Base-by-base conservation (phyloP, 148 eudicot genomes). In the Amaranthus cruentus region DNA sequence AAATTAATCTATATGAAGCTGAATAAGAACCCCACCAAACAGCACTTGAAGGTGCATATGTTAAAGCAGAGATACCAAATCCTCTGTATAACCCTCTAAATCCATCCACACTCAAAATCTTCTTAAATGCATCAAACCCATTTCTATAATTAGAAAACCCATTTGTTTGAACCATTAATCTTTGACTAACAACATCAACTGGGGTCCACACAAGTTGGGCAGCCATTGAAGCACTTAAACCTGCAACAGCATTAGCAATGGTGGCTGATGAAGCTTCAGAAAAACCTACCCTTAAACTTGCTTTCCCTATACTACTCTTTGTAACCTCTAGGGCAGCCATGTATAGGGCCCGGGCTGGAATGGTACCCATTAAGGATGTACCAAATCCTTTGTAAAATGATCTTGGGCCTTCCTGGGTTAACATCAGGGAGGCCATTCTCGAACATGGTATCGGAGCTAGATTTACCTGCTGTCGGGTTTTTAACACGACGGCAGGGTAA, bases 201-300 rank as follows among this genome's bases (percentile, higher is more conserved):
- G 98, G 97, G 1, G 97, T 93, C 98, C 98, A 93, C n/a, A 93
- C 98, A 4, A 93, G 77, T 74, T 93, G 98, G 4, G 98, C 92
- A 0, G 92, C 97, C 84, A 91, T 80, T 0, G 98, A 87, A 21
- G 97, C 95, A 68, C 88, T 88, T 47, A 93, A 62, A 0, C 98
- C 97, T 3, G 88, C 97, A 3, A 81, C 88, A 48, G 88, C 97
- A 77, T 79, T 90, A 7, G 93, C 91, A 7, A 92, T 66, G 9
- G 96, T 77, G 0, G 85, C 68, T 0, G 98, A 83, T 1, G 85
- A 79, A 43, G 87, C 71, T 47, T 84, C 93, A 0, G 96, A 81
- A 6, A 92, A 76, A 10, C 97, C 96, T 51, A 90, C 10, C 4
- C 63, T 79, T 3, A 70, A 74, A 15, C 88, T 82, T 4, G 90